Base-by-base conservation (phyloP, 345 rosid genomes). In the Hevea brasiliensis region DNA sequence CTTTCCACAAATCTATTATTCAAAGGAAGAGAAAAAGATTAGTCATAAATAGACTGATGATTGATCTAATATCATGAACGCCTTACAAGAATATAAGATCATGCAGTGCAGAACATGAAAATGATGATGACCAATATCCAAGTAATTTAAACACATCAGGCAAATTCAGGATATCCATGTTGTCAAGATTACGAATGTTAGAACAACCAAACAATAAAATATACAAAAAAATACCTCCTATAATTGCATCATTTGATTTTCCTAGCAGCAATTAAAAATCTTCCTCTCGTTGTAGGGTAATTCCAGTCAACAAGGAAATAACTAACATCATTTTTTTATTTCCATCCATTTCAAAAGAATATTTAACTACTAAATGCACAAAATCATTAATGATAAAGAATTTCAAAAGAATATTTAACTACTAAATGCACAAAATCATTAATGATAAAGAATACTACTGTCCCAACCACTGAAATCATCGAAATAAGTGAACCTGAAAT, bases 1-100 rank as follows among this genome's bases (percentile, higher is more conserved):
- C 74, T 80, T 80, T 41, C 83, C 83, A 64, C 75, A 67, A 53
- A 80, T 76, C 83, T 80, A 58, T 45, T 29, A 26, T 54, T 44
- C 20, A 35, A 57, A 54, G 32, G 68, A 45, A 53, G 15, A 26
- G 10, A 62, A 4, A 18, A 6, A 65, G 8, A 71, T 60, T 17
- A 42, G 29, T 24, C 26, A 12, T 27, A 8, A 61, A n/a, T 56
- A 69, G 23, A 69, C 6, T 48, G n/a, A 23, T 6, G 20, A 50
- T 17, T 32, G 1, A 35, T 18, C 57, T 51, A 18, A 18, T 27
- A 50, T 17, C 70, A n/a, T 32, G 18, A 27, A n/a, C 3, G 1
- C 23, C 41, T 1, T 23, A 27, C 9, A 67, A 27, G 2, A 27
- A 50, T 24, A 0, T 47, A 26, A 66, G 21, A 48, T 17, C 42